phyloP scores from a whole-genome alignment of 306 rosid species.

The Leucaena leucocephala region DNA sequence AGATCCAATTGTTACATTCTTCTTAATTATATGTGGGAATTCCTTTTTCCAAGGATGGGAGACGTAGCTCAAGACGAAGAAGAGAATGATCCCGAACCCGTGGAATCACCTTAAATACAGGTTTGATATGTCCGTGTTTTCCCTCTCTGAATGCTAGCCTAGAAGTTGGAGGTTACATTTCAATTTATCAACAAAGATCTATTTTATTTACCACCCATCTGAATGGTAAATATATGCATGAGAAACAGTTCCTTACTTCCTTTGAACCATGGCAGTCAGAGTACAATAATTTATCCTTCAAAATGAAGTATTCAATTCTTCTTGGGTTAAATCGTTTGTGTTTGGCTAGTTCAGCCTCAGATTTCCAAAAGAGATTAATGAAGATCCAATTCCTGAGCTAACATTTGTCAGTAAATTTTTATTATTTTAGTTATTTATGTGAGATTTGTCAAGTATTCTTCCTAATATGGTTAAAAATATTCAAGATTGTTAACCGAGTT shows the following conservation, averaged over 20 bases:
- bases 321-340: constrained; percentile 7
- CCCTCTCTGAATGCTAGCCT: constrained; percentile 11
- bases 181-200: background rate
- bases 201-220: background rate
- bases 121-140: constrained; percentile 40
- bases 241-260: constrained; percentile 32
- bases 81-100: constrained; percentile 45
- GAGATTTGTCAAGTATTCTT: constrained; percentile 1
- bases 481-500: background rate
- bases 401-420: constrained; percentile 14
- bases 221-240: background rate
- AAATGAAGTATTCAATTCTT: background rate
- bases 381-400: background rate
- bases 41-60: constrained; percentile 52
- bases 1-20: constrained; percentile 28
- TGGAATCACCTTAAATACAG: constrained; percentile 44
- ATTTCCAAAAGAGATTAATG: constrained; percentile 9
- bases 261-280: constrained; percentile 21
- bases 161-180: constrained; percentile 18
- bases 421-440: constrained; percentile 14
- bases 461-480: background rate
- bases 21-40: constrained; percentile 5
- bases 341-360: constrained; percentile 15
- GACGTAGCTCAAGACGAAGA: constrained; percentile 42
- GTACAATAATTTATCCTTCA: constrained; percentile 12